A percentile compares a stretch with the other conserved stretches of the same genome.
phyloP scores from a whole-genome alignment of 2,329 filamentous ascomycete species.

The Elsinoe arachidis region DNA sequence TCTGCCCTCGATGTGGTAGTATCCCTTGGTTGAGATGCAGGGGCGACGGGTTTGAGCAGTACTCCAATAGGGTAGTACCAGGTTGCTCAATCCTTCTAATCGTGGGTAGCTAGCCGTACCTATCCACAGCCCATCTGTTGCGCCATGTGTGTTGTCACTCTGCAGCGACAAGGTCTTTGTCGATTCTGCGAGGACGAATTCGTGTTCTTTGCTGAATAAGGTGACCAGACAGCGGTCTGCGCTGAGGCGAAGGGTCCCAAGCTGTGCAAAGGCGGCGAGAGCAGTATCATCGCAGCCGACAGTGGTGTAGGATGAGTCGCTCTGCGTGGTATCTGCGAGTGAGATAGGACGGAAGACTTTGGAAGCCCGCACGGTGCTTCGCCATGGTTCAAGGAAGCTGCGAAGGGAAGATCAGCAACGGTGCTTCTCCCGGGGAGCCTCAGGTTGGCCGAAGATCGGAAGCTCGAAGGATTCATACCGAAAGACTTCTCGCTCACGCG shows the following conservation, averaged over 20 bases:
- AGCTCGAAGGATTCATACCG: background rate
- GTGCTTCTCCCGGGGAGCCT: too few species aligned
- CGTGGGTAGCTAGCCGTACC: conserved; percentile 25
- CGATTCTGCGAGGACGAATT: conserved; percentile 46
- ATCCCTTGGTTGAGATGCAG: conserved; percentile 4
- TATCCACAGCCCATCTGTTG: conserved; percentile 31
- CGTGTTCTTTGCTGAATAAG: conserved; percentile 38
- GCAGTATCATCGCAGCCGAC: conserved; percentile 31
- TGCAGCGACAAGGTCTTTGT: conserved; percentile 39
- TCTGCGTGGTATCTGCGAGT: background rate
- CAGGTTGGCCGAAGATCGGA: background rate
- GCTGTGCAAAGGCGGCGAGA: conserved; percentile 41
- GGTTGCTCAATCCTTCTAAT: conserved; percentile 30
- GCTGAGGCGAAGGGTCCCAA: conserved; percentile 41
- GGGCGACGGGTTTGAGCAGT: conserved; percentile 15
- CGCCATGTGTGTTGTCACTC: conserved; percentile 23
- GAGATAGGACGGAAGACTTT: background rate
- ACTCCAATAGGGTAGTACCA: background rate
- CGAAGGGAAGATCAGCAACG: background rate
- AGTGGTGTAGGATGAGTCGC: background rate
- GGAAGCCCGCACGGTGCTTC: background rate
- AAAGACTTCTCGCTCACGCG: background rate
- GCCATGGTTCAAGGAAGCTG: conserved; percentile 8
- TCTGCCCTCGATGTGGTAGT: conserved; percentile 21
- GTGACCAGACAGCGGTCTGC: conserved; percentile 44